Conservation (phyloP, 2,329 filamentous ascomycete genomes). For the Emericellopsis atlantica region DNA sequence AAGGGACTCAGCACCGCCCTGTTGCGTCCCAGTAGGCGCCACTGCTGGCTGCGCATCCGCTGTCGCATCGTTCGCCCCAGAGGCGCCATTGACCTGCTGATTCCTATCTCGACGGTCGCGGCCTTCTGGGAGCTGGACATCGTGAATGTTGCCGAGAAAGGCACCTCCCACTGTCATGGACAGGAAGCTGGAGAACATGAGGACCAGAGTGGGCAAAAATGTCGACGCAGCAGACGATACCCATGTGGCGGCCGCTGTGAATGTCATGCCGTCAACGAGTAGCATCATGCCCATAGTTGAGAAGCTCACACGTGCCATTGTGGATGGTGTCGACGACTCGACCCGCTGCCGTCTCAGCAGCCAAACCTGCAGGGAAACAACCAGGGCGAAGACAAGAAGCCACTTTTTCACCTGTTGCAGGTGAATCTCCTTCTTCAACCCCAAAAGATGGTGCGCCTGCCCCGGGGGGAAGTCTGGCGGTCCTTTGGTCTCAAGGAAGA, state of each 20-base stretch:
- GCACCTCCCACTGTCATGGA: conserved; percentile 44
- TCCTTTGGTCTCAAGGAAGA: conserved; percentile 52
- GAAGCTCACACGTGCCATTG: conserved; percentile 53
- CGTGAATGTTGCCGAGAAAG: conserved; percentile 47
- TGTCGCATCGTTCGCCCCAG: conserved; percentile 12
- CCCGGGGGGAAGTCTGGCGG: conserved; percentile 39
- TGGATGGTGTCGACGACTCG: conserved; percentile 55
- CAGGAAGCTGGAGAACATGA: conserved; percentile 38
- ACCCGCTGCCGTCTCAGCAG: conserved; percentile 53
- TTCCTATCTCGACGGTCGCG: conserved; percentile 31
- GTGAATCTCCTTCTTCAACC: conserved; percentile 49
- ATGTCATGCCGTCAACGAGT: conserved; percentile 48
- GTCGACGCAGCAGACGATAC: conserved; percentile 40
- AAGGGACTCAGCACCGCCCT: conserved; percentile 11
- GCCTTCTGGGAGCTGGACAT: conserved; percentile 41
- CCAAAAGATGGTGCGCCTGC: conserved; percentile 42
- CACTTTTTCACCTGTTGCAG: conserved; percentile 44
- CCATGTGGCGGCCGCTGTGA: conserved; percentile 42
- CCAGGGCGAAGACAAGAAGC: conserved; percentile 39
- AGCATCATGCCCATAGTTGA: conserved; percentile 49
- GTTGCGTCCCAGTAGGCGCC: conserved; percentile 9
- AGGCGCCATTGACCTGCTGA: conserved; percentile 7
- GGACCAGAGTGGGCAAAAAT: conserved; percentile 42
- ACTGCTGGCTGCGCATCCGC: conserved; percentile 5
- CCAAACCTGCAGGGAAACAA: conserved; percentile 49